These are phyloP conservation scores for Chimonanthus praecox DNA, from an alignment of 164 flowering plant genomes.

Conservation along the genomic window DNA sequence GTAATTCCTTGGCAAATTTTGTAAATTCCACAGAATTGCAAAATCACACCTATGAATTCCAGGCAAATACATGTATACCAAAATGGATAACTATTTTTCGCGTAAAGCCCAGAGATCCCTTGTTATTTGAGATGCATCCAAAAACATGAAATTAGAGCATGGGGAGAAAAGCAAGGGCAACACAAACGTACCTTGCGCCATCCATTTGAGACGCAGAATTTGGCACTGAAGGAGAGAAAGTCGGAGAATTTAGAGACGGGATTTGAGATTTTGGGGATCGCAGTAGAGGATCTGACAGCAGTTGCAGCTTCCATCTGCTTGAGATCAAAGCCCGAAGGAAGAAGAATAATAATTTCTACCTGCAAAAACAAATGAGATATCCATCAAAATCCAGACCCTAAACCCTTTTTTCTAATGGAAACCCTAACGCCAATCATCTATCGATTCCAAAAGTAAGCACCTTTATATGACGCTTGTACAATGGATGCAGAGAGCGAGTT, in stretches of 20 bases:
- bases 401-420: background rate
- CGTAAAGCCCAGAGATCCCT: too few relatives aligned
- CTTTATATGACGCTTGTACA: background rate
- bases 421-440: background rate
- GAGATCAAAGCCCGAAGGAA: background rate
- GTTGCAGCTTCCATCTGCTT: conserved; percentile 34
- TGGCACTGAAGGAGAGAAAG: conserved; percentile 14
- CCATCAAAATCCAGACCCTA: background rate
- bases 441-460: background rate
- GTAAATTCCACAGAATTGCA: too few relatives aligned
- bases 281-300: conserved; percentile 22
- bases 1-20: too few relatives aligned
- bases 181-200: conserved; percentile 21
- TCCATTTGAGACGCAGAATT: conserved; percentile 8
- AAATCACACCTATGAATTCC: too few relatives aligned
- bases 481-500: background rate
- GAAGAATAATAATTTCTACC: background rate
- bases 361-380: background rate
- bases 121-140: too few relatives aligned
- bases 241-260: conserved; percentile 13
- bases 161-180: background rate
- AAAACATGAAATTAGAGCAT: background rate
- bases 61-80: too few relatives aligned
- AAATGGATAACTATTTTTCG: too few relatives aligned
- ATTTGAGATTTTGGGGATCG: conserved; percentile 1